Evolutionary conservation across 1,139 yeast genomes (phyloP), one percentile per base, ranked within the genome.

Genomic region (Suhomyces kunorum): DNA sequence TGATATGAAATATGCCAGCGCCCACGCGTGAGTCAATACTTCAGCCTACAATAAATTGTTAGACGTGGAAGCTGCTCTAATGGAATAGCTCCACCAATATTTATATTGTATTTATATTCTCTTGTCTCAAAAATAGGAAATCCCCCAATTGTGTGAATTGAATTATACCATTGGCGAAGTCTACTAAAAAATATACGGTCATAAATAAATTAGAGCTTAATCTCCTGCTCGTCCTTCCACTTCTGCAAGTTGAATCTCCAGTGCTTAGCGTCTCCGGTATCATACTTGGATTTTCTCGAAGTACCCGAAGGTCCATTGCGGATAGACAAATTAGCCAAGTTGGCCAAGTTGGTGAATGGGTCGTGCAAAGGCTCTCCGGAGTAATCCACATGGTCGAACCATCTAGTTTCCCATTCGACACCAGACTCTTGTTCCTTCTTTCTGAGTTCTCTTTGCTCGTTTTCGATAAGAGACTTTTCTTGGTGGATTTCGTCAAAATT

Each of bases 401-500:
- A 89, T 63, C 92, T 80, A 39, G 81, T 76, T 50, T 77, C 64
- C 97, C 96, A 89, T 38, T 58, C 56, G 18, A 59, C 57, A 29
- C 86, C 90, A 7, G 74, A 62, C 34, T 74, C 86, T 46, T 67
- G 66, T 64, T 90, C 98, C 46, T 71, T 61, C 64, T 80, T 81
- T 59, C 97, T 80, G 63, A 83, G 61, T 35, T 80, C 90, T 55
- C 98, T 81, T 69, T 90, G 96, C 28, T 71, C 76, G 58, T 85
- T 84, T 66, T 90, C 98, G 53, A 90, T 76, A 58, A 71, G 68
- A 12, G 88, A 72, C 71, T 90, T 90, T 55, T 85, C 89, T 47
- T 68, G 66, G 55, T 82, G 81, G 52, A 89, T 87, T 49, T 75
- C 63, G 51, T 87, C 88, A 61, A 76, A 87, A 61, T 89, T 85